A percentile compares a stretch with the other conserved stretches of the same genome.
Conservation (phyloP, 371 early-diverging fungal genomes). For the Dipsacomyces acuminosporus region DNA sequence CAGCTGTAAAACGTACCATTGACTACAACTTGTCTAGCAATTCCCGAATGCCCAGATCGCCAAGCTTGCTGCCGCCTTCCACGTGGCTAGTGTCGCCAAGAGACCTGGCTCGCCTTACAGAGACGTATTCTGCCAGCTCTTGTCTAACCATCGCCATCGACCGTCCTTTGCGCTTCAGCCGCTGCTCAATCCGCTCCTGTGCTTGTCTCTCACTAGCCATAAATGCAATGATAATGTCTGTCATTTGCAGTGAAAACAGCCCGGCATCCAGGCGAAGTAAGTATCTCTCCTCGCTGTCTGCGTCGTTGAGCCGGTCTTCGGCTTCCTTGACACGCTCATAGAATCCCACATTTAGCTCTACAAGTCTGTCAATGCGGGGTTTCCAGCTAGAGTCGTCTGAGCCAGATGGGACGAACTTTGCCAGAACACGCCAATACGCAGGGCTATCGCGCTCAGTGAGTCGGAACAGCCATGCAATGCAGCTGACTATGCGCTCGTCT, state of each 20-base stretch:
- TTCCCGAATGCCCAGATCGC: neutral
- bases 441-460: conserved; percentile 52
- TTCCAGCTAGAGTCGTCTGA: conserved; percentile 51
- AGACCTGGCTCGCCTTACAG: conserved; percentile 8
- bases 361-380: conserved; percentile 71
- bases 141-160: conserved; percentile 11
- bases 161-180: conserved; percentile 24
- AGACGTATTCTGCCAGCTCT: conserved; percentile 28
- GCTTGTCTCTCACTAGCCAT: conserved; percentile 52
- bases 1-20: too few relatives aligned
- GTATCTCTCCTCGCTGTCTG: conserved; percentile 55
- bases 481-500: conserved; percentile 78
- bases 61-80: neutral
- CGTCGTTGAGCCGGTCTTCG: conserved; percentile 50
- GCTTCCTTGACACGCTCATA: conserved; percentile 55
- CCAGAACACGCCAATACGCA: conserved; percentile 66
- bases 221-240: conserved; percentile 62
- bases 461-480: conserved; percentile 69
- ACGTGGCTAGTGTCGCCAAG: neutral
- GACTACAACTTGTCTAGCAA: neutral
- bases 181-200: conserved; percentile 17
- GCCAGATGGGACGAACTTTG: conserved; percentile 69
- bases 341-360: conserved; percentile 69
- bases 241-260: conserved; percentile 74
- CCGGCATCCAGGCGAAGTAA: conserved; percentile 72